These are phyloP conservation scores for Euphorbia pulcherrima DNA, from an alignment of 345 rosid species.

Conservation along the genomic window DNA sequence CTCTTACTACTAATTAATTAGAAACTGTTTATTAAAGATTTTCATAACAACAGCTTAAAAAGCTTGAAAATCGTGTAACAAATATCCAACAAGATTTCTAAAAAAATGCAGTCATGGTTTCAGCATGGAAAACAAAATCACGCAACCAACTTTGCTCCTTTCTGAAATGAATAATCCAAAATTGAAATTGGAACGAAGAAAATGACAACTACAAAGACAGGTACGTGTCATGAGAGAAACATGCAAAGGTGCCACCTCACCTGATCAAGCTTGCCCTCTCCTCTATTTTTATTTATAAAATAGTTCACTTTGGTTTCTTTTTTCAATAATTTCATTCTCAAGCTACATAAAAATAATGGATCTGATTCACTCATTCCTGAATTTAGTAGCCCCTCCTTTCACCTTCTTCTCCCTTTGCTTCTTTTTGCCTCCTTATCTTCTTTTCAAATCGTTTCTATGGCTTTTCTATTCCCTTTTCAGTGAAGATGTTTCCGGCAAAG, in stretches of 20 bases:
- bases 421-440: slow-evolving; percentile 46
- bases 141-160: background rate
- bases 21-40: too few species aligned
- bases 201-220: background rate
- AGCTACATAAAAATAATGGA: slow-evolving; percentile 32
- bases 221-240: slow-evolving; percentile 41
- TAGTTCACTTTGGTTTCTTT: too few species aligned
- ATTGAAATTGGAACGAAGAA: background rate
- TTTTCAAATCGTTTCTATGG: slow-evolving; percentile 34
- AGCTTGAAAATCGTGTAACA: too few species aligned
- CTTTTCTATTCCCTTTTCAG: slow-evolving; percentile 30
- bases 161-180: too few species aligned
- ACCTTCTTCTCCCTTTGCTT: slow-evolving; percentile 44
- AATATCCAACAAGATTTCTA: too few species aligned
- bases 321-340: background rate
- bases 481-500: slow-evolving; percentile 49
- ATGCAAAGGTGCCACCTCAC: slow-evolving; percentile 36
- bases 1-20: too few species aligned
- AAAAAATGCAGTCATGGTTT: background rate
- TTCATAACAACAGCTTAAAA: too few species aligned
- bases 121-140: background rate
- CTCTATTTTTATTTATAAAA: too few species aligned
- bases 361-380: slow-evolving; percentile 39
- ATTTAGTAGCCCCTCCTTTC: slow-evolving; percentile 46
- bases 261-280: background rate